A percentile compares a stretch with the other conserved stretches of the same genome.
Evolutionary conservation across 2,329 filamentous ascomycete genomes (phyloP).

Genomic region (Diaporthe sp.): DNA sequence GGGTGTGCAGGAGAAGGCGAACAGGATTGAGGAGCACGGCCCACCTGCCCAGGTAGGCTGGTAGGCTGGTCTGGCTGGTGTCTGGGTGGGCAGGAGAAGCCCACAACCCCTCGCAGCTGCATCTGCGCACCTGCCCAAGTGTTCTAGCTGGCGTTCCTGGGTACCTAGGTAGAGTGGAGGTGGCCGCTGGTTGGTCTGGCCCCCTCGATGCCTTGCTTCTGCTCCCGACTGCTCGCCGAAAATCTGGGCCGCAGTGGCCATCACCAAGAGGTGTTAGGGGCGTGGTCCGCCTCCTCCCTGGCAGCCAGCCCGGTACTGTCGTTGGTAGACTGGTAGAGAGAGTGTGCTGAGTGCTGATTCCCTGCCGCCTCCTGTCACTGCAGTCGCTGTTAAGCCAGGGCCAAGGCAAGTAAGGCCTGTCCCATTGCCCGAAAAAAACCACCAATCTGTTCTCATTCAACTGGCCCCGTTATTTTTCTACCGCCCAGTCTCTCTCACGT

Average conservation of each 20-base stretch:
- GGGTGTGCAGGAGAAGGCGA: conserved; percentile 15
- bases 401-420: conserved; percentile 26
- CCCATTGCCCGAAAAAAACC: conserved; percentile 29
- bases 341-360: neutral
- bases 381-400: conserved; percentile 21
- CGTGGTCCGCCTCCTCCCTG: conserved; percentile 12
- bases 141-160: neutral
- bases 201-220: conserved; percentile 27
- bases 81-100: neutral
- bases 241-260: conserved; percentile 17
- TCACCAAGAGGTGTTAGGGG: neutral
- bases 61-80: neutral
- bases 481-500: conserved; percentile 37
- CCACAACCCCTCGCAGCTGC: conserved; percentile 31
- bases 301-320: neutral
- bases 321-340: neutral
- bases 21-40: conserved; percentile 21
- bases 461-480: conserved; percentile 42
- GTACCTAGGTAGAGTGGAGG: neutral
- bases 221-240: conserved; percentile 24
- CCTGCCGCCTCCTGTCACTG: conserved; percentile 25
- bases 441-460: conserved; percentile 41
- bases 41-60: conserved; percentile 26
- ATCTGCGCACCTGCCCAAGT: neutral
- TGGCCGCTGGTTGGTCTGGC: conserved; percentile 26